Base-by-base conservation (phyloP, 2,329 filamentous ascomycete species). In the Trichoderma guizhouense region DNA sequence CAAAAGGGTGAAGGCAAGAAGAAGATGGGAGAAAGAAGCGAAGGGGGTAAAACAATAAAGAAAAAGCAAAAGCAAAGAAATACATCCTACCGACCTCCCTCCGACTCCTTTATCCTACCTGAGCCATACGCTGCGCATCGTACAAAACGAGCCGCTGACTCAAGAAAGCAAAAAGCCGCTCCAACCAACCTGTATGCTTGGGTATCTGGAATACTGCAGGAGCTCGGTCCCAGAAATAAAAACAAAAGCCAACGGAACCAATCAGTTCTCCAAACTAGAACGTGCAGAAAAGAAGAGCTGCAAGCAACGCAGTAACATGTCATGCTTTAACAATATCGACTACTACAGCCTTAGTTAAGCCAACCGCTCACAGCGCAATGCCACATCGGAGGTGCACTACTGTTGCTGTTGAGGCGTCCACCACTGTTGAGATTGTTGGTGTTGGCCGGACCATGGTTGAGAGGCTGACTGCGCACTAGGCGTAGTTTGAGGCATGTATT, bases 401-500 rank as follows among this genome's bases (percentile, higher is more conserved):
- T 79, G 81, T 73, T 88, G 86, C 73, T 84, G 85, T 73, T 85
- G 84, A 71, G 84, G 84, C 9, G 84, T 76, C 87, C 87, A 89
- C 86, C 87, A 88, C 76, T 87, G 83, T 69, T 87, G 86, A 1
- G 89, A 86, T 9, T 89, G 86, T 72, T 90, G 90, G 76, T 91
- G 90, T 76, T 91, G 89, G 47, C 88, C 83, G 7, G 84, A 84
- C 86, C 86, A 89, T 5, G 82, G 79, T 73, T 89, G 87, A 2
- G 85, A 84, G 26, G 85, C 85, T 7, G 86, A 60, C 18, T 87
- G 86, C 12, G 82, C 81, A 5, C 81, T 82, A 5, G 89, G 81
- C 76, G 86, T 81, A 80, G 87, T 83, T 81, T 90, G 85, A 77
- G 91, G 89, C 88, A 94, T 87, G 82, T 91, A 92, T 77, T 90